Conservation (phyloP, 345 rosid genomes). For the Corchorus olitorius region DNA sequence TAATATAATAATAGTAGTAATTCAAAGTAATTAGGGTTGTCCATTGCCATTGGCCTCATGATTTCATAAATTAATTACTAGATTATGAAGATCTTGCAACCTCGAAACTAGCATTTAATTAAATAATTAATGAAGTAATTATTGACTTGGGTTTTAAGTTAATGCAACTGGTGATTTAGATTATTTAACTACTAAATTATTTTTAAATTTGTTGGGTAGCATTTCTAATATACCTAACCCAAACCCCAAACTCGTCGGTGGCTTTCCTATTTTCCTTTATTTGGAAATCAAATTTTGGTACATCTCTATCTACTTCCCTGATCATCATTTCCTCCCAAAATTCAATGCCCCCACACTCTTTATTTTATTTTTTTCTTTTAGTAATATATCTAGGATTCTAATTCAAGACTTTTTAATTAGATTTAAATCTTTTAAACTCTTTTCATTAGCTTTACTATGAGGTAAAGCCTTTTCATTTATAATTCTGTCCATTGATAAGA, state of each 20-base stretch:
- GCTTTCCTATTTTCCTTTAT: neutral
- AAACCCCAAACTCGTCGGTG: neutral
- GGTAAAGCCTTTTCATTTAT: too few relatives aligned
- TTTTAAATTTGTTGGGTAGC: neutral
- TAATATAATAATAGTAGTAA: too few relatives aligned
- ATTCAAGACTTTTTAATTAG: too few relatives aligned
- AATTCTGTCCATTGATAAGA: too few relatives aligned
- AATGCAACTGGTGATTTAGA: constrained; percentile 4
- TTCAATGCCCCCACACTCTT: neutral
- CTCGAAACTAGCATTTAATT: neutral
- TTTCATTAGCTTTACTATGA: too few relatives aligned
- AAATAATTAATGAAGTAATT: neutral
- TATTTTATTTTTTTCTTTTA: neutral
- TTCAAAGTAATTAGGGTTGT: too few relatives aligned
- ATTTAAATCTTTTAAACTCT: too few relatives aligned
- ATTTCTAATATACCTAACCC: neutral
- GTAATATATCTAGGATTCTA: neutral
- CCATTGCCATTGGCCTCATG: too few relatives aligned
- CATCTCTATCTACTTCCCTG: neutral
- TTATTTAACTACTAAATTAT: constrained; percentile 5
- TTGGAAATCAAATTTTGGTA: neutral
- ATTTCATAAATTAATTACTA: neutral
- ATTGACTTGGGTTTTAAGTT: constrained; percentile 26
- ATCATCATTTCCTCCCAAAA: too few relatives aligned
- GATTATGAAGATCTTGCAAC: neutral